These are phyloP conservation scores for Stachybotrys echinatus DNA, from an alignment of 2,329 filamentous ascomycete genomes.

Conservation along the genomic window DNA sequence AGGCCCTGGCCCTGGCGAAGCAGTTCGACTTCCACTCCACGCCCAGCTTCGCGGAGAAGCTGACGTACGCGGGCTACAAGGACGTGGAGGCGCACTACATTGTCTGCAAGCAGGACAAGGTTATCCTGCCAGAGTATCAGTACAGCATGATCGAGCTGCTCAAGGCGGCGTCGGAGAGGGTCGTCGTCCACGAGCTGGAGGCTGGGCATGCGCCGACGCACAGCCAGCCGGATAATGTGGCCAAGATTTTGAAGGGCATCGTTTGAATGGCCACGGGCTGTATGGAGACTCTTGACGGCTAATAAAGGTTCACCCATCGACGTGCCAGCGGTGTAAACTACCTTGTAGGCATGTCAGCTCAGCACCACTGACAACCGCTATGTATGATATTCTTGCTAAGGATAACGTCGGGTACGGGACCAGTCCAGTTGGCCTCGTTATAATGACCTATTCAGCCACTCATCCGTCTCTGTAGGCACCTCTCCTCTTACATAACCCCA, in stretches of 20 bases:
- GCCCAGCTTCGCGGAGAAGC: constrained; percentile 7
- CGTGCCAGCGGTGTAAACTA: no score
- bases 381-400: no score
- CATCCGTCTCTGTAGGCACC: no score
- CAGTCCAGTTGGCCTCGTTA: no score
- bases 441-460: no score
- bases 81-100: constrained; percentile 11
- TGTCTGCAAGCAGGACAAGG: constrained; percentile 2
- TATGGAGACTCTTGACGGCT: no score
- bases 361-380: no score
- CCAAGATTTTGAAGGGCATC: neutral
- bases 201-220: neutral
- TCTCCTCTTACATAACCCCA: no score
- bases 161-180: neutral
- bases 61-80: constrained; percentile 11
- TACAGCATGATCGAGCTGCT: neutral
- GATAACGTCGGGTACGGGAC: no score
- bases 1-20: constrained; percentile 1
- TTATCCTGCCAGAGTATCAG: neutral
- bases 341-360: no score
- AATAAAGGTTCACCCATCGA: no score
- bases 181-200: neutral
- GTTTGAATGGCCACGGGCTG: neutral
- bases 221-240: neutral
- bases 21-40: constrained; percentile 9